Percentiles rank a stretch among this genome's conserved stretches.
Conservation (phyloP, 768 basidiomycete species). For the Auriculariales sp. region DNA sequence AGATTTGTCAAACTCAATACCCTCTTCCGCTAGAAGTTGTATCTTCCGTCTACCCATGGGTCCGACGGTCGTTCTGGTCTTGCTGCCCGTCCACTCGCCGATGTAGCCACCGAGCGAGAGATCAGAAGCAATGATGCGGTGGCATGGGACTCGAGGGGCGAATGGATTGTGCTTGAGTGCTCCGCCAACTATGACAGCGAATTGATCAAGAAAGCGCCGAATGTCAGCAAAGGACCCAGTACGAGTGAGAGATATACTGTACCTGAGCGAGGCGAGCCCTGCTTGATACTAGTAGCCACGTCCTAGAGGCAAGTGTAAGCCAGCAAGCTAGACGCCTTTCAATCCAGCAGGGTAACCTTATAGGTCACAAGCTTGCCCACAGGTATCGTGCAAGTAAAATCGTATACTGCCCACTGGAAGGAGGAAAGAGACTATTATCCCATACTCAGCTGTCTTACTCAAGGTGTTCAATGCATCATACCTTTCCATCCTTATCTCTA, state of each 20-base stretch:
- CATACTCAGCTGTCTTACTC: conserved; percentile 13
- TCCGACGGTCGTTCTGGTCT: conserved; percentile 19
- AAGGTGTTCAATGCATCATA: background rate
- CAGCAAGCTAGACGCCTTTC: background rate
- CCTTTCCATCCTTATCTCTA: conserved; percentile 17
- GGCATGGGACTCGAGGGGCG: conserved; percentile 52
- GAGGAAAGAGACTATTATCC: conserved; percentile 29
- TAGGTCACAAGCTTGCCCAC: conserved; percentile 41
- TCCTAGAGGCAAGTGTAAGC: conserved; percentile 11
- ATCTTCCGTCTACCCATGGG: conserved; percentile 32
- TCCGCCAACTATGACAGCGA: conserved; percentile 33
- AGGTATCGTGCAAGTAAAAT: conserved; percentile 34
- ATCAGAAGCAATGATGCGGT: conserved; percentile 50
- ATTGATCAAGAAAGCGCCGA: background rate
- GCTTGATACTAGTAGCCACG: conserved; percentile 31
- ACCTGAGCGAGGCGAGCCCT: conserved; percentile 52
- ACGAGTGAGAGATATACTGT: conserved; percentile 6
- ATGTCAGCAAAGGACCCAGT: background rate
- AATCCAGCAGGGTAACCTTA: conserved; percentile 16
- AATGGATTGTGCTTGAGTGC: conserved; percentile 55
- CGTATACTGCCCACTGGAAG: conserved; percentile 50
- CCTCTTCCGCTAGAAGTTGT: conserved; percentile 35
- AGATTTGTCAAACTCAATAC: conserved; percentile 25
- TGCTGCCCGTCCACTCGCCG: conserved; percentile 37
- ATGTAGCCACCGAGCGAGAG: conserved; percentile 47